Evolutionary conservation across 306 rosid genomes (phyloP).

Genomic region (Abrus pulchellus): DNA sequence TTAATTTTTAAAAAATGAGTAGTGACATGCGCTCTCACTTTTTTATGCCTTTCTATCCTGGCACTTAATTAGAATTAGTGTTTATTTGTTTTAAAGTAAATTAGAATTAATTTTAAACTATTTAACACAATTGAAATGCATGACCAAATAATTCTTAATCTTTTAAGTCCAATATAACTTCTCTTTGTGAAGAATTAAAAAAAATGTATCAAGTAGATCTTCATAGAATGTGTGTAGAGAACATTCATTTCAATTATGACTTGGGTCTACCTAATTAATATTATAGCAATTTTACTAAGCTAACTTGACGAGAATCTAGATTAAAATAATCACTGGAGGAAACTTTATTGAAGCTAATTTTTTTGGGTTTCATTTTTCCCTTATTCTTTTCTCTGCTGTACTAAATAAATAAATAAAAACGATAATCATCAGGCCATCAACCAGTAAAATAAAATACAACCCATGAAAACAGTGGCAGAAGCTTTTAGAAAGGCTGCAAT

Average conservation of each 20-base stretch:
- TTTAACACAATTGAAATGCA: too few relatives aligned
- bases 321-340: constrained; percentile 13
- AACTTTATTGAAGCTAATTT: constrained; percentile 16
- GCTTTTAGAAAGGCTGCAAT: constrained; percentile 49
- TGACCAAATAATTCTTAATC: too few relatives aligned
- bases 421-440: constrained; percentile 14
- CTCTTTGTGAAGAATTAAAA: too few relatives aligned
- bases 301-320: constrained; percentile 21
- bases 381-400: neutral
- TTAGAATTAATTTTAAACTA: too few relatives aligned
- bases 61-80: too few relatives aligned
- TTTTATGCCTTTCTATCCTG: too few relatives aligned
- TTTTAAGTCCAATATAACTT: too few relatives aligned
- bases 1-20: too few relatives aligned
- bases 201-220: neutral
- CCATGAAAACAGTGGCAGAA: constrained; percentile 31
- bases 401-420: constrained; percentile 14
- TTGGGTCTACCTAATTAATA: neutral
- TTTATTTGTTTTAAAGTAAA: too few relatives aligned
- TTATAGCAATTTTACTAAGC: neutral
- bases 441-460: constrained; percentile 38
- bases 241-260: neutral
- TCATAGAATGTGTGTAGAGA: neutral
- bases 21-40: too few relatives aligned
- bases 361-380: neutral